Conservation (phyloP, 148 eudicot genomes). For the Nyssa sinensis region DNA sequence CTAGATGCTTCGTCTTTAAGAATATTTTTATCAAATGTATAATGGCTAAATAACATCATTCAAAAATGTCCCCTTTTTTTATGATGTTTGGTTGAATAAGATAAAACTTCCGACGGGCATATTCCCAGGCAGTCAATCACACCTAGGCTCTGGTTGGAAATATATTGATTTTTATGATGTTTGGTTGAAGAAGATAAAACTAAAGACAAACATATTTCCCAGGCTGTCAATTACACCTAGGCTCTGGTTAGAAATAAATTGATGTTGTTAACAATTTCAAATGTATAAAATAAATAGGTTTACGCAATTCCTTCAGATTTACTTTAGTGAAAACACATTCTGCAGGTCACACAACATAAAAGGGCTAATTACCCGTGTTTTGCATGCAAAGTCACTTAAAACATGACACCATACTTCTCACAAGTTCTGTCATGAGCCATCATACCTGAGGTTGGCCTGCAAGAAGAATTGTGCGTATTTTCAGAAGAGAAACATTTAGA, state of each 20-base stretch:
- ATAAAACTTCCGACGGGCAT: too few species aligned
- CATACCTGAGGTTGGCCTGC: constrained; percentile 93
- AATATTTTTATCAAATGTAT: too few species aligned
- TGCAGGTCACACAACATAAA: neutral
- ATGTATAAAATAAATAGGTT: neutral
- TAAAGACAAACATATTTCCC: too few species aligned
- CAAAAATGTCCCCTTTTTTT: too few species aligned
- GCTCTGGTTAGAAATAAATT: too few species aligned
- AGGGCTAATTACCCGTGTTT: neutral
- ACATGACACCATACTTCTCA: neutral
- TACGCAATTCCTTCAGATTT: neutral
- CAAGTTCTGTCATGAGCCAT: neutral
- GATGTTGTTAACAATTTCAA: neutral
- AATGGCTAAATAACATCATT: too few species aligned
- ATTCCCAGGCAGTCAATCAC: too few species aligned
- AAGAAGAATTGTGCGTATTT: constrained; percentile 70
- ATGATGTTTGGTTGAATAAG: too few species aligned
- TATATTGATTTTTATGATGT: too few species aligned
- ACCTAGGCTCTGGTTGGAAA: too few species aligned
- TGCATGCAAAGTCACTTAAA: neutral
- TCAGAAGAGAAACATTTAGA: constrained; percentile 69
- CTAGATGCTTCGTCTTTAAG: too few species aligned
- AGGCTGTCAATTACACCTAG: too few species aligned
- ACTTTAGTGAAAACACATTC: neutral
- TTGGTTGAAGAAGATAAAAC: neutral